These are phyloP conservation scores for Scenedesmus sp. DNA, from an alignment of 163 green algal species.

Conservation along the genomic window DNA sequence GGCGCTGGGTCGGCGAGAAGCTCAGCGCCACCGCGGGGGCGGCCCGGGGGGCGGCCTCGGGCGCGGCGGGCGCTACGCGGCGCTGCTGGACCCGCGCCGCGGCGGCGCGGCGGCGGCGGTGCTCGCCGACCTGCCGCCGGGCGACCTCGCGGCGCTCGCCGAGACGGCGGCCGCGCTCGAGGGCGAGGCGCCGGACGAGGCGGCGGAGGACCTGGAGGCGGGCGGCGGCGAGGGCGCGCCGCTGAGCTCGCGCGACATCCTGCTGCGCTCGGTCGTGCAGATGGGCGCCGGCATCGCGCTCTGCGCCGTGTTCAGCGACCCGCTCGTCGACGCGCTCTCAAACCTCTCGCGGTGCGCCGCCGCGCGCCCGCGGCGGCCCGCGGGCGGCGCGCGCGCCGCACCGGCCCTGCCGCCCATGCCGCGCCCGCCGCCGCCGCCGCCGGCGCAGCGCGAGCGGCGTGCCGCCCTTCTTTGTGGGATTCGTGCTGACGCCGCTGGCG, in stretches of 20 bases:
- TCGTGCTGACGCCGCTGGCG: conserved; percentile 73
- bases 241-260: conserved; percentile 38
- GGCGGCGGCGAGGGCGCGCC: conserved; percentile 43
- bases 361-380: not conserved
- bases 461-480: conserved; percentile 72
- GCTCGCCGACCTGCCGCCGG: conserved; percentile 28
- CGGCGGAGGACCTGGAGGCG: conserved; percentile 48
- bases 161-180: conserved; percentile 41
- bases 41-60: not conserved
- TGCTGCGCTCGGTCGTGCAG: conserved; percentile 25
- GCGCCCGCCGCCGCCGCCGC: not conserved
- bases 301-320: conserved; percentile 59
- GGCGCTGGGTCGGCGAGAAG: conserved; percentile 41
- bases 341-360: conserved; percentile 46
- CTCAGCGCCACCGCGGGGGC: not conserved
- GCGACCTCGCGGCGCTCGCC: conserved; percentile 25
- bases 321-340: conserved; percentile 59
- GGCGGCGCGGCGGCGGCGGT: conserved; percentile 23
- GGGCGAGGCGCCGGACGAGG: conserved; percentile 28
- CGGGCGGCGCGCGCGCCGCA: not conserved
- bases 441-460: conserved; percentile 58
- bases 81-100: conserved; percentile 16
- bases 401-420: not conserved
- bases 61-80: not conserved
- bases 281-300: conserved; percentile 45